Percentiles rank a stretch among this genome's conserved stretches.
Conservation (phyloP, 2,329 filamentous ascomycete genomes). For the Bipolaris victoriae region DNA sequence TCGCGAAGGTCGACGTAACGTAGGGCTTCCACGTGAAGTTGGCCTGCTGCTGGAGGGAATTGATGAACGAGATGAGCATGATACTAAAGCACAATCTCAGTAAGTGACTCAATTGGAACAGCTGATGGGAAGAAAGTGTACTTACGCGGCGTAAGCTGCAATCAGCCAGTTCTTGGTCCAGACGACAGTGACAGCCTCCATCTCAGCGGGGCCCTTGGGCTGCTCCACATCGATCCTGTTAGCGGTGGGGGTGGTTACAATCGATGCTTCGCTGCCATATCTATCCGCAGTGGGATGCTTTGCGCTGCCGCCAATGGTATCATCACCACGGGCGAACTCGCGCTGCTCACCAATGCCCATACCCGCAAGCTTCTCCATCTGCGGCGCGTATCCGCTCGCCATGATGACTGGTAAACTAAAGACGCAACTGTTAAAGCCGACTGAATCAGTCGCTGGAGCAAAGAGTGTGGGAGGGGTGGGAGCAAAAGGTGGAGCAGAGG, state of each 20-base stretch:
- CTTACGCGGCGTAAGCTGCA: constrained; percentile 42
- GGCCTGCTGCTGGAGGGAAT: constrained; percentile 53
- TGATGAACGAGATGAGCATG: constrained; percentile 42
- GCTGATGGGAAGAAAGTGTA: neutral
- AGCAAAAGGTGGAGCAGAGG: neutral
- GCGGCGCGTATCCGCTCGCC: constrained; percentile 11
- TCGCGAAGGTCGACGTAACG: constrained; percentile 45
- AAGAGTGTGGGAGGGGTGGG: neutral
- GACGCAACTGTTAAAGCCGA: neutral
- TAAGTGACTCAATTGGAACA: neutral
- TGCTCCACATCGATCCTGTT: constrained; percentile 5
- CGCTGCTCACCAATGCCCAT: constrained; percentile 6
- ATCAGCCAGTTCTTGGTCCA: constrained; percentile 52
- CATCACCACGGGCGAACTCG: constrained; percentile 2
- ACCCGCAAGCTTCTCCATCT: constrained; percentile 12
- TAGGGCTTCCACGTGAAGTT: constrained; percentile 47
- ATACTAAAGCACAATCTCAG: constrained; percentile 13
- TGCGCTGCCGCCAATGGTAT: neutral
- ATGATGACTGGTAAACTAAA: neutral
- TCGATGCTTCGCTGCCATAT: constrained; percentile 1
- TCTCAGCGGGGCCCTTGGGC: constrained; percentile 35
- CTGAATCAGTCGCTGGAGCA: neutral
- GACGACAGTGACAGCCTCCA: constrained; percentile 51
- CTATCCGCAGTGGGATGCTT: neutral
- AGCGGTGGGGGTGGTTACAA: neutral